Base-by-base conservation (phyloP, 2,329 filamentous ascomycete species). In the Fusarium sp. region DNA sequence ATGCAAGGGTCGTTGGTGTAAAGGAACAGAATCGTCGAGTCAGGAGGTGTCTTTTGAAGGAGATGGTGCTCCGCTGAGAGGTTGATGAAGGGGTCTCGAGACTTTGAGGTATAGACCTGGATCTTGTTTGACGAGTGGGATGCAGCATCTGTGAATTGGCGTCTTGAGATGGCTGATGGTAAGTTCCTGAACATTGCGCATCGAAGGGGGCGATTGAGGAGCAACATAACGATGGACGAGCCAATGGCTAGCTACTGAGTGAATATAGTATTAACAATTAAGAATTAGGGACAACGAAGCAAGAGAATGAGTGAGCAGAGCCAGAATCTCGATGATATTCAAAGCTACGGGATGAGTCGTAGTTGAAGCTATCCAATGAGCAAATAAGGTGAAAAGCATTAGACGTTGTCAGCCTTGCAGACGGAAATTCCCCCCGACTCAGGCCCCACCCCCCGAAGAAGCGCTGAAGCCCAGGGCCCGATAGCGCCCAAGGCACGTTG, bases 41-140 rank as follows among this genome's bases (percentile, higher is more conserved):
- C 84, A 7, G 86, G 80, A 2, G 88, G 84, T 0, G 89, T 88
- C 50, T 87, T 86, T 69, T 91, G 87, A 8, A 98, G 85, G 27
- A 99, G 87, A 74, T 91, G 89, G 74, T 98, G 92, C 79, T 99
- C 95, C 69, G 97, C 89, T 29, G 93, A 93, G 54, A 99, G 91
- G 76, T 99, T 99, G 68, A 96, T 79, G 74, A 90, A 94, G 5
- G 95, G 93, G 71, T 96, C 85, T 46, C 77, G 79, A 51, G 86
- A 90, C 58, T 78, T 78, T 10, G 91, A 93, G 57, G 87, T 80
- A 77, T 92, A 93, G 67, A 93, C 82, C 65, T 94, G 90, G 14
- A 82, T 76, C 61, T 76, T 78, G 69, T 79, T 80, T 15, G 77
- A 70, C n/a, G 79, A 71, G 57, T 80, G 65, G 2, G 78, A 73